Evolutionary conservation across 148 eudicot genomes (phyloP), one percentile per base, ranked within the genome.

Genomic region (Bassia scoparia): DNA sequence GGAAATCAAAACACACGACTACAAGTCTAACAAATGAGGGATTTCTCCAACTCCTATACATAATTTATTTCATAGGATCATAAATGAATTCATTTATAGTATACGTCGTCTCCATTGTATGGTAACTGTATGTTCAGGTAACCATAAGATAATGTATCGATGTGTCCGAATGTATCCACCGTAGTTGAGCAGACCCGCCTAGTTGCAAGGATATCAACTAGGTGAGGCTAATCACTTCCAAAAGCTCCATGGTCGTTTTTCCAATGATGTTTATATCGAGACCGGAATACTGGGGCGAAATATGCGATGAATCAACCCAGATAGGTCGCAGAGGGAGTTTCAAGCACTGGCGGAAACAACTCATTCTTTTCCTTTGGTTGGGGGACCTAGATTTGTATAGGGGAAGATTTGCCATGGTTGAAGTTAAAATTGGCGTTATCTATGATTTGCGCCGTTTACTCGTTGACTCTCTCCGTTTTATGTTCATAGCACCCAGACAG

Each of bases 221-320:
- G 5, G 92, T 87, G 43, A 71, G 70, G 23, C 23, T 83, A 4
- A 34, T 44, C 13, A 55, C 87, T 11, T 89, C 89, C 0, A 35
- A 48, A 0, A 84, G 89, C 43, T 69, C 77, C 0, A 48, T 41
- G 62, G 11, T 87, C n/a, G 20, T 38, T n/a, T 17, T 86, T 38
- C 81, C 83, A 3, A 69, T 78, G 26, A n/a, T 82, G 5, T 15
- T 72, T 73, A 20, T 89, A 87, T 11, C 80, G 71, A 0, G 87
- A 86, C 31, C 83, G 2, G 71, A 74, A 62, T 49, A 84, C 14
- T 89, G 95, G 95, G 95, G 95, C 1, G 82, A 86, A 14, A 86
- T n/a, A 87, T 54, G 87, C 80, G 5, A 29, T 0, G 86, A 86
- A 62, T 90, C 75, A 86, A 82, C 6, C 92, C 87, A 1, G 84